These are phyloP conservation scores for Boletus vinaceobasis DNA, from an alignment of 768 basidiomycete genomes.

Conservation along the genomic window DNA sequence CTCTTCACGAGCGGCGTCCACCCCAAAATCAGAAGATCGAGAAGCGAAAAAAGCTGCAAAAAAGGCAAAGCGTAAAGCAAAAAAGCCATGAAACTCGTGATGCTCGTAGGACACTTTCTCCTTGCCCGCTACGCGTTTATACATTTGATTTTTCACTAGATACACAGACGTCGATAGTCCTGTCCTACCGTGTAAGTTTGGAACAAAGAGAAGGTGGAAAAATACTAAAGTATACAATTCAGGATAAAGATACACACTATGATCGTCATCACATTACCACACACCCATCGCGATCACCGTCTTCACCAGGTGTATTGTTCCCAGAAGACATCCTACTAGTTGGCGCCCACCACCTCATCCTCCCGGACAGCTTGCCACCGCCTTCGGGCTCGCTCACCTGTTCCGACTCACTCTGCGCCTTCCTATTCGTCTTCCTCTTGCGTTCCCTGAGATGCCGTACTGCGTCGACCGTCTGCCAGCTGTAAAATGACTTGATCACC, in stretches of 20 bases:
- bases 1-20: conserved; percentile 22
- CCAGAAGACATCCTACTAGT: conserved; percentile 48
- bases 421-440: conserved; percentile 52
- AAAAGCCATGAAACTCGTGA: conserved; percentile 14
- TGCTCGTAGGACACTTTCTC: conserved; percentile 8
- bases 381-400: conserved; percentile 31
- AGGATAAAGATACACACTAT: conserved; percentile 27
- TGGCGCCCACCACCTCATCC: conserved; percentile 38
- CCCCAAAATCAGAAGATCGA: conserved; percentile 20
- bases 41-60: conserved; percentile 28
- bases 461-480: conserved; percentile 83
- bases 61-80: conserved; percentile 35
- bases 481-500: conserved; percentile 80
- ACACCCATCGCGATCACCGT: conserved; percentile 58
- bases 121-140: conserved; percentile 4
- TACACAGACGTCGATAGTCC: conserved; percentile 12
- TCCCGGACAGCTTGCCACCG: conserved; percentile 21
- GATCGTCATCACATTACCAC: conserved; percentile 52
- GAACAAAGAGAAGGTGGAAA: conserved; percentile 6
- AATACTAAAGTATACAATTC: conserved; percentile 28
- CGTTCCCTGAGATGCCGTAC: conserved; percentile 62
- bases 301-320: conserved; percentile 46
- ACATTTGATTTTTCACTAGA: conserved; percentile 15
- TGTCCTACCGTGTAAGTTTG: conserved; percentile 17
- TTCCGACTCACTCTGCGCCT: conserved; percentile 37